Evolutionary conservation across 495 filamentous ascomycete genomes (phyloP), one percentile per base, ranked within the genome.

Genomic region (Penicillium diatomitis): DNA sequence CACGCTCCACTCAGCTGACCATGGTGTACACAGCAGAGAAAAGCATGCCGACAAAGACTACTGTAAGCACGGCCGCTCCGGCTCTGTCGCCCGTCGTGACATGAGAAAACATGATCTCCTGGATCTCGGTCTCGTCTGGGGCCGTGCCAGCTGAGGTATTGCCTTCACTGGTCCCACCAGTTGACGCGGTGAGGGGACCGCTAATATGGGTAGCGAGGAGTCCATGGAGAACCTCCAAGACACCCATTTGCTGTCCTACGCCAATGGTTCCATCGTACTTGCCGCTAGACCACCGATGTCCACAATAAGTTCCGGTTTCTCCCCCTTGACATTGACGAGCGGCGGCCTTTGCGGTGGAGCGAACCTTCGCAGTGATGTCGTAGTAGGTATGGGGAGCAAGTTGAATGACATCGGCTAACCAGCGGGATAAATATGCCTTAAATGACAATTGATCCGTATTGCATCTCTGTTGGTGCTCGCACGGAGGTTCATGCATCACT

Each of bases 381-480:
- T 72, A 70, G 32, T 68, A 68, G 3, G 76, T 82, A 62, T 79
- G 84, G 3, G 89, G 87, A 0, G 83, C 87, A 38, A 90, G 60
- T 54, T 87, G 79, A 6, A 83, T 83, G 3, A 79, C 75, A 4
- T 72, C 69, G 11, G 81, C 80, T 64, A 95, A 75, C 85, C 87
- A 95, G 29, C 89, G 85, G 32, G 86, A 71, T 9, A 91, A 70
- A 67, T 90, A 94, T 33, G 85, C 86, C 66, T 92, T 95, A 79
- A 90, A 95, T 37, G 83, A 86, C 40, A 76, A 75, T 70, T 90
- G 86, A 59, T 92, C 87, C 32, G 80, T 78, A 52, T 85, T 79
- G 67, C 86, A 89, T 9, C 66, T 77, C 35, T 71, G 60, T 40
- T 68, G 64, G 0, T 68, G 62, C 50, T 84, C 81, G 51, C 81